Percentiles rank a stretch among this genome's conserved stretches.
Conservation (phyloP, 805 yeast genomes). For the Babjeviella inositovora region DNA sequence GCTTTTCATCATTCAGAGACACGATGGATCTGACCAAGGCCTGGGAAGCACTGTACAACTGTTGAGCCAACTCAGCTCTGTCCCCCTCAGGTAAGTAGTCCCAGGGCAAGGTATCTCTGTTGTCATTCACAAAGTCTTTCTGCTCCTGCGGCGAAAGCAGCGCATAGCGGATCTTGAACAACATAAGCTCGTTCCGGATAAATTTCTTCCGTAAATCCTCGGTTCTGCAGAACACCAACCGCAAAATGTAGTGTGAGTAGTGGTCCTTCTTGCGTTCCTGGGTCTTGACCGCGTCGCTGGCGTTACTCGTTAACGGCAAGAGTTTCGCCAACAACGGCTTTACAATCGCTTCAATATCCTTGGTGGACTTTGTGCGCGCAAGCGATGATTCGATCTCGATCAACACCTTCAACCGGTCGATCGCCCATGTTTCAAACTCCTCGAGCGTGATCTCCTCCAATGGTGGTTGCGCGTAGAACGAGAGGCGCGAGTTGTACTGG, state of each 20-base stretch:
- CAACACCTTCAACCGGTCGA: constrained; percentile 72
- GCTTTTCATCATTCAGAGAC: constrained; percentile 10
- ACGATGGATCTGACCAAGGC: constrained; percentile 19
- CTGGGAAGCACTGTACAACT: constrained; percentile 40
- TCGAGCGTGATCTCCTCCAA: constrained; percentile 76
- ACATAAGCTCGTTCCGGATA: constrained; percentile 53
- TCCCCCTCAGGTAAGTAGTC: constrained; percentile 51
- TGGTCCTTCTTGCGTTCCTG: constrained; percentile 77
- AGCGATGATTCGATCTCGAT: constrained; percentile 70
- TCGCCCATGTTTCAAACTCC: constrained; percentile 91
- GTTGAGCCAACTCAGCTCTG: constrained; percentile 25
- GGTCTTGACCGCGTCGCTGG: constrained; percentile 17
- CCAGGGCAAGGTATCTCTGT: constrained; percentile 59
- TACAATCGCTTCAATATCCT: constrained; percentile 50
- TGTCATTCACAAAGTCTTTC: constrained; percentile 42
- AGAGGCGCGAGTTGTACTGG: constrained; percentile 43
- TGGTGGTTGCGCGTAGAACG: constrained; percentile 70
- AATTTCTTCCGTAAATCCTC: constrained; percentile 75
- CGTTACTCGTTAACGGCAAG: constrained; percentile 45
- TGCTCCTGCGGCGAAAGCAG: constrained; percentile 52
- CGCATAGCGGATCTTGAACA: constrained; percentile 63
- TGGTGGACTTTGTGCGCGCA: constrained; percentile 43
- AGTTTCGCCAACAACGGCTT: constrained; percentile 48
- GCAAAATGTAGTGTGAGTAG: constrained; percentile 76
- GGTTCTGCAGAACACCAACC: constrained; percentile 79